A percentile compares a stretch with the other conserved stretches of the same genome.
Evolutionary conservation across 495 filamentous ascomycete genomes (phyloP).

Genomic region (Trypethelium eluteriae): DNA sequence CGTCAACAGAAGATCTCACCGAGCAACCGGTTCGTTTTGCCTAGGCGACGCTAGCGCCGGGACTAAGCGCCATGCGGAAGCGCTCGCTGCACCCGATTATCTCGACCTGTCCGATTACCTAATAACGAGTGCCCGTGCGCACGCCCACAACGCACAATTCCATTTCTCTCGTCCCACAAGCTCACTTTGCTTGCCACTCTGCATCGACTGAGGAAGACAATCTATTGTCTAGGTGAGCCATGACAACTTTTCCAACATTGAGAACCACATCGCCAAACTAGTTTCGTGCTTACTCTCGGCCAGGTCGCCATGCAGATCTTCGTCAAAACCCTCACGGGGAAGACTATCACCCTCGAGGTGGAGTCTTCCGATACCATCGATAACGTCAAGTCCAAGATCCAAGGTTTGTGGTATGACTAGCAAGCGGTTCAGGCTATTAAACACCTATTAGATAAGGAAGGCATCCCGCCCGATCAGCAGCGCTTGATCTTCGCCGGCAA

Average conservation of each 20-base stretch:
- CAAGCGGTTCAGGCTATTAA: too few species aligned
- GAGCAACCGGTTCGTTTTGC: conserved; percentile 2
- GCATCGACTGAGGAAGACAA: conserved; percentile 35
- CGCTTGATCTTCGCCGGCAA: conserved; percentile 99
- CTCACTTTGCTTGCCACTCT: neutral
- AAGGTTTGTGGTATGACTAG: conserved; percentile 42
- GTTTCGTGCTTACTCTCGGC: conserved; percentile 13
- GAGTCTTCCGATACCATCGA: conserved; percentile 99
- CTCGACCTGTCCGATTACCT: neutral
- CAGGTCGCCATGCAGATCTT: conserved; percentile 94
- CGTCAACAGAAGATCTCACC: conserved; percentile 10
- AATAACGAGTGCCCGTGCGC: neutral
- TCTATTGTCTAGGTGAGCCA: conserved; percentile 30
- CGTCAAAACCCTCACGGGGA: conserved; percentile 99
- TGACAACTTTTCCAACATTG: neutral
- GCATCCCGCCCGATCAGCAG: conserved; percentile 99
- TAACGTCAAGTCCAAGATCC: conserved; percentile 97
- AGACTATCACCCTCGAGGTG: conserved; percentile 99
- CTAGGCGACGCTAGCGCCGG: neutral
- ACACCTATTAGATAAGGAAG: conserved; percentile 77
- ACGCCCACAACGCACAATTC: conserved; percentile 13
- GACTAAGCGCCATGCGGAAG: neutral
- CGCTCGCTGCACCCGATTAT: neutral
- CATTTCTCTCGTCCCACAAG: conserved; percentile 16
- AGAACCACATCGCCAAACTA: neutral